Conservation (phyloP, 2,329 filamentous ascomycete genomes). For the Diplocarpon rosae region DNA sequence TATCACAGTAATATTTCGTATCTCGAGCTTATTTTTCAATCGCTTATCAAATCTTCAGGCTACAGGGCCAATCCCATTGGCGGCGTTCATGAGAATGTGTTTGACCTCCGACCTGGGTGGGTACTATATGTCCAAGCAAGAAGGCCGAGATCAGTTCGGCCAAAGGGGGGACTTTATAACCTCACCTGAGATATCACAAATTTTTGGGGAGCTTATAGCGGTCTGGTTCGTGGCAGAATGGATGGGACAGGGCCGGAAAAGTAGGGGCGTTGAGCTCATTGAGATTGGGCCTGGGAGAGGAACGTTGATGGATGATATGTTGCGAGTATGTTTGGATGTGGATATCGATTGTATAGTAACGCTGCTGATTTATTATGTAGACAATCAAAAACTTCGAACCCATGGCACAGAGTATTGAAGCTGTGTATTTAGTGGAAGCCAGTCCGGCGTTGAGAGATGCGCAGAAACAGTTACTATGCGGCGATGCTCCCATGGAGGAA, state of each 20-base stretch:
- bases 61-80: conserved; percentile 84
- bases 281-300: conserved; percentile 91
- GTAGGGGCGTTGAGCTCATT: conserved; percentile 71
- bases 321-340: conserved; percentile 51
- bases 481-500: conserved; percentile 55
- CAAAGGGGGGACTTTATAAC: conserved; percentile 90
- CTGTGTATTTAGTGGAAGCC: conserved; percentile 93
- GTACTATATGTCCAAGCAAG: conserved; percentile 73
- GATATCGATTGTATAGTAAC: not conserved
- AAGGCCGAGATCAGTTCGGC: conserved; percentile 80
- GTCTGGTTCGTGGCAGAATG: conserved; percentile 96
- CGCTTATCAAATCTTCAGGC: conserved; percentile 40
- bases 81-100: conserved; percentile 97
- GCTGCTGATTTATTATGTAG: conserved; percentile 33
- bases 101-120: conserved; percentile 82
- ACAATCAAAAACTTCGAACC: conserved; percentile 75
- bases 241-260: conserved; percentile 76
- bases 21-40: not conserved
- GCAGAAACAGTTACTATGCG: conserved; percentile 76
- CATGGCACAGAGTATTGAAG: conserved; percentile 66
- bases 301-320: conserved; percentile 92
- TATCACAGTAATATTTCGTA: conserved; percentile 53
- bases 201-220: conserved; percentile 89
- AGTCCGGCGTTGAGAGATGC: conserved; percentile 65
- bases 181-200: conserved; percentile 91